A percentile compares a stretch with the other conserved stretches of the same genome.
These are phyloP conservation scores for Venturia nashicola DNA, from an alignment of 2,329 filamentous ascomycete species.

Conservation along the genomic window DNA sequence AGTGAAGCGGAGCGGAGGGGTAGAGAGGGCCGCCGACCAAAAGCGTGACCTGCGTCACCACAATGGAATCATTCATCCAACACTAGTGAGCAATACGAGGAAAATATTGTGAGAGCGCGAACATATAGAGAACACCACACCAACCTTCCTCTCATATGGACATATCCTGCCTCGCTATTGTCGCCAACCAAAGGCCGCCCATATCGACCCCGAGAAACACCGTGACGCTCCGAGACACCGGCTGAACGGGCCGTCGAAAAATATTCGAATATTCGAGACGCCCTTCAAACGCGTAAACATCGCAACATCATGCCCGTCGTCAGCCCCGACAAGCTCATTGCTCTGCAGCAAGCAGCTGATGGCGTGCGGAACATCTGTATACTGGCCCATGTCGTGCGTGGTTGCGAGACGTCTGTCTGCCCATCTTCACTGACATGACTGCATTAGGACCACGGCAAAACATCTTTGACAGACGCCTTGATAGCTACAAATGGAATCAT, in stretches of 20 bases:
- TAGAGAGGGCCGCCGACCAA: too few relatives aligned
- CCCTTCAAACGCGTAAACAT: background rate
- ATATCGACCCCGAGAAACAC: background rate
- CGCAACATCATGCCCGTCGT: constrained; percentile 76
- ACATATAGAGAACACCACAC: background rate
- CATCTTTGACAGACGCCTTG: constrained; percentile 87
- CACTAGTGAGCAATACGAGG: background rate
- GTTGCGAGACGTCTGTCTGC: background rate
- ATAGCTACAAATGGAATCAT: constrained; percentile 99
- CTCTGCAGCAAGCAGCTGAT: constrained; percentile 75
- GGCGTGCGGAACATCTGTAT: constrained; percentile 97
- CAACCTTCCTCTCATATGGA: background rate
- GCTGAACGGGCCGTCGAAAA: background rate
- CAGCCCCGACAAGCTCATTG: constrained; percentile 76
- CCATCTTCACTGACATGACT: background rate
- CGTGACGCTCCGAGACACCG: background rate
- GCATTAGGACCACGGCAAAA: constrained; percentile 82
- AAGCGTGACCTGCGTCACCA: background rate
- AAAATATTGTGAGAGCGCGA: background rate
- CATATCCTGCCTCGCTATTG: background rate
- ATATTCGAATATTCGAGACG: background rate
- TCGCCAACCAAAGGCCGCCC: background rate
- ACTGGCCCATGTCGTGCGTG: constrained; percentile 67
- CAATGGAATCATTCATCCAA: constrained; percentile 1
- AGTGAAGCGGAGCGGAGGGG: background rate